These are phyloP conservation scores for Fonsecaea nubica DNA, from an alignment of 2,329 filamentous ascomycete genomes.

Conservation along the genomic window DNA sequence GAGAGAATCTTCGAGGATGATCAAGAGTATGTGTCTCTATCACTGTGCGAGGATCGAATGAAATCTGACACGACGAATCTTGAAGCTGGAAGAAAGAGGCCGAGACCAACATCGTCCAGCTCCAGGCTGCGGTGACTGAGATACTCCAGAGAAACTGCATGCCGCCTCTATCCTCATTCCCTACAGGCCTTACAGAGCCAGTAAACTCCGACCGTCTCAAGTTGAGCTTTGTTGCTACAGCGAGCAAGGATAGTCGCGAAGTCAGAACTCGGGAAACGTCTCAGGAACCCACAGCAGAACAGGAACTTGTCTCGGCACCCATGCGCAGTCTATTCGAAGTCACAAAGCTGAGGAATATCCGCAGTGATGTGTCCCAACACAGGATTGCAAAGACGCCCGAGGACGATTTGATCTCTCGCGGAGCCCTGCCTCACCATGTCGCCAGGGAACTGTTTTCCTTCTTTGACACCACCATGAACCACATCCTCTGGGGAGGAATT, in stretches of 20 bases:
- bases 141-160: neutral
- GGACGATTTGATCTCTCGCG: conserved; percentile 59
- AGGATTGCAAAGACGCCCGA: conserved; percentile 48
- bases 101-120: neutral
- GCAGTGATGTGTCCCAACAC: conserved; percentile 47
- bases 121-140: neutral
- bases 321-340: conserved; percentile 55
- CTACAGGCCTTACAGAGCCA: neutral
- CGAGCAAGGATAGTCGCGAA: neutral
- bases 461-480: conserved; percentile 59
- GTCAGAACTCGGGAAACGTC: neutral
- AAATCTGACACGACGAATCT: neutral
- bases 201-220: neutral
- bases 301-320: conserved; percentile 46
- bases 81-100: conserved; percentile 3
- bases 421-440: conserved; percentile 55
- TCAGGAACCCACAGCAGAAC: neutral
- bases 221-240: neutral
- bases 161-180: neutral
- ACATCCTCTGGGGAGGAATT: conserved; percentile 60
- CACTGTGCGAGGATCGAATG: neutral
- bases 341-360: conserved; percentile 60
- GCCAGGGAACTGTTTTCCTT: conserved; percentile 60
- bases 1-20: neutral
- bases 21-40: neutral